Percentiles rank a stretch among this genome's conserved stretches.
Evolutionary conservation across 2,329 filamentous ascomycete species (phyloP).

Genomic region (Bretziella fagacearum): DNA sequence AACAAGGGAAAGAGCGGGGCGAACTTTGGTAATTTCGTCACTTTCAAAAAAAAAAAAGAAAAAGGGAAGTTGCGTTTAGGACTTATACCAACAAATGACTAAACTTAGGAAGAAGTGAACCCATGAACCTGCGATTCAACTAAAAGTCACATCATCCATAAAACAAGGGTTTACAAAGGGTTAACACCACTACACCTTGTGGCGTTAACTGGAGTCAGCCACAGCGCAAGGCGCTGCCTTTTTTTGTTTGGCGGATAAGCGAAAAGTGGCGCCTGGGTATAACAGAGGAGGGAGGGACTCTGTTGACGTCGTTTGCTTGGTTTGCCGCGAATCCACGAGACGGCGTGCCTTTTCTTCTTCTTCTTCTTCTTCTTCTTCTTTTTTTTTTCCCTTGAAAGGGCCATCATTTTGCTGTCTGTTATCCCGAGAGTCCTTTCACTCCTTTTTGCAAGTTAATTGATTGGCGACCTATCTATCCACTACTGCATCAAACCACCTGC

Average conservation of each 20-base stretch:
- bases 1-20: too few relatives aligned
- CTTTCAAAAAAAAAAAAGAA: too few relatives aligned
- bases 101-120: neutral
- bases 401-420: neutral
- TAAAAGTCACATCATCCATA: neutral
- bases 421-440: neutral
- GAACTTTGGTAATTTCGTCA: too few relatives aligned
- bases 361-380: neutral
- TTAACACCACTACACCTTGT: conserved; percentile 4
- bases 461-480: too few relatives aligned
- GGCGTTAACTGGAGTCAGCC: conserved; percentile 9
- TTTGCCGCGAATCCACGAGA: neutral
- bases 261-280: conserved; percentile 2
- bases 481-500: too few relatives aligned
- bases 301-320: neutral
- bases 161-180: conserved; percentile 4
- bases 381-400: neutral
- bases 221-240: conserved; percentile 6
- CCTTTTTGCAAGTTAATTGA: neutral
- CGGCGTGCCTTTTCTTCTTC: neutral
- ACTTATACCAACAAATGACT: too few relatives aligned
- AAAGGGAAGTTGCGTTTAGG: too few relatives aligned
- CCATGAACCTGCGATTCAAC: neutral
- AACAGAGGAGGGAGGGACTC: neutral
- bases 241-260: conserved; percentile 5